Evolutionary conservation across 345 rosid genomes (phyloP), one percentile per base, ranked within the genome.

Genomic region (Gossypium mustelinum): DNA sequence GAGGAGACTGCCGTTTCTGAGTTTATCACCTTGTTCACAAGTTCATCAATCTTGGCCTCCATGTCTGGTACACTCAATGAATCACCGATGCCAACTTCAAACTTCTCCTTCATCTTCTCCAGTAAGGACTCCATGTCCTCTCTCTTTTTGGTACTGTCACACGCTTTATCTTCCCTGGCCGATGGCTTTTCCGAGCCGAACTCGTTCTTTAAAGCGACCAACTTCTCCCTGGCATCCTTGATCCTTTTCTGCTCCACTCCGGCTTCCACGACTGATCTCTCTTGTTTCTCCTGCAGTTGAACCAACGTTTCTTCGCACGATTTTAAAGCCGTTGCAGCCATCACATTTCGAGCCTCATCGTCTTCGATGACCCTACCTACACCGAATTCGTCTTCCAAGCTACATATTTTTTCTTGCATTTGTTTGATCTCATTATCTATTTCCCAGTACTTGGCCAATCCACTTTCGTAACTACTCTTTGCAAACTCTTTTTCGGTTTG

Each of bases 401-500:
- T 65, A 22, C 86, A 85, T 34, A 89, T 86, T 80, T 82, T 87
- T 18, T 86, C 90, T 76, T 96, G 98, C 81, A 87, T 83, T 74
- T 81, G 92, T 20, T 22, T 79, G 6, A 93, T 92, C 76, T 79
- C 74, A 63, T 86, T 78, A 29, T 93, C 97, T 9, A 89, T 85
- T 59, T 90, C 97, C 97, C 98, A 92, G 45, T 85, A 93, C 86
- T 81, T 93, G 0, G 87, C 88, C 56, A 92, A 65, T 74, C 89
- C 82, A 13, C 73, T 64, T 76, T 96, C 98, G 7, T 90, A 96
- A 9, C 97, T 89, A 74, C 94, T 89, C 80, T 89, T 93, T 54
- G 83, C 85, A 50, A 90, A 96, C 88, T 96, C 99, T 75, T 96
- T 96, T 82, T 87, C 95, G 0, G 98, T 96, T 81, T 96, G 98